Base-by-base conservation (phyloP, 345 rosid genomes). In the Populus nigra region DNA sequence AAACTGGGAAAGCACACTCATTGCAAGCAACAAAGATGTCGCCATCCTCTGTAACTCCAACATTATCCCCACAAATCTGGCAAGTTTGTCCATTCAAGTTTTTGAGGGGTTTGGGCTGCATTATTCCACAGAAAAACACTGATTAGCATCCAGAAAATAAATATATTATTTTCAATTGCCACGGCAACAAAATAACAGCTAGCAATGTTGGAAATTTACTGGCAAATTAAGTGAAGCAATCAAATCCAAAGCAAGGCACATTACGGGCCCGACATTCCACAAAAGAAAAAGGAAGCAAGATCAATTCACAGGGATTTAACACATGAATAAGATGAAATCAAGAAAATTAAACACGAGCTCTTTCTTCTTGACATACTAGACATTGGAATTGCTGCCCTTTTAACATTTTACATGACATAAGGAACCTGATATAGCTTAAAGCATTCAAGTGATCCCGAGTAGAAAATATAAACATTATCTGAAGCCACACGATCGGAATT, bases 1-100 rank as follows among this genome's bases (percentile, higher is more conserved):
- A 96, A 81, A 96, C 99, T 20, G 99, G 99, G 83, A 96, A 96
- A 65, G 91, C 99, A 87, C 99, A 96, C 85, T 96, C 99, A 77
- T 94, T 94, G 84, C 99, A 96, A 83, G 98, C 98, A 55, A 96
- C 99, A 79, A 94, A 96, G 59, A 87, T 77, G 87, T 94, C 98
- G 25, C 91, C 91, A 20, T 62, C 82, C 57, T 91, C 88, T 41
- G 89, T 78, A 29, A 80, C 81, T 68, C 97, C 99, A 80, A 89
- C 97, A 73, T 79, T 87, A 79, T 96, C 99, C 65, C 97, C 97
- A 80, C 99, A 96, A 83, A 96, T 96, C 89, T 96, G 98, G 76
- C 99, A 96, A 8, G 86, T 90, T 78, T 90, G 97, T 35, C 92
- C 91, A 77, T 86, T 92, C 87, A 87, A 70, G 83, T 85, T 81